These are phyloP conservation scores for Avicennia marina DNA, from an alignment of 257 asterid species.

Conservation along the genomic window DNA sequence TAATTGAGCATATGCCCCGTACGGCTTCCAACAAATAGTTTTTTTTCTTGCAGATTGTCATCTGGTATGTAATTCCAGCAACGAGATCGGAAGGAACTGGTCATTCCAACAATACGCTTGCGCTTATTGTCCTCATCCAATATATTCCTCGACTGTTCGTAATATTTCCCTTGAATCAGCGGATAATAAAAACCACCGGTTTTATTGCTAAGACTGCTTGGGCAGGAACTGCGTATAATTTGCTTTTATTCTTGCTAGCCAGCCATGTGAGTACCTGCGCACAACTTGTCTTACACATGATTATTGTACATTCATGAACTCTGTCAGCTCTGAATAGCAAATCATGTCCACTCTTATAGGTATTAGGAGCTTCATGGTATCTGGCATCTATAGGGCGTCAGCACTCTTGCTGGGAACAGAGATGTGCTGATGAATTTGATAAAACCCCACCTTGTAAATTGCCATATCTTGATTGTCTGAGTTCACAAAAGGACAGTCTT, in stretches of 20 bases:
- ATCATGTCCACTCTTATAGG: conserved; percentile 32
- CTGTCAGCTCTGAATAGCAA: not conserved
- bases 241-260: conserved; percentile 82
- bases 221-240: conserved; percentile 96
- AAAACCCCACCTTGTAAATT: conserved; percentile 45
- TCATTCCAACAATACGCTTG: conserved; percentile 70
- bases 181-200: conserved; percentile 81
- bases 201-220: conserved; percentile 94
- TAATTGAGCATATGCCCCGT: no score
- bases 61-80: conserved; percentile 78
- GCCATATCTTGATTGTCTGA: conserved; percentile 56
- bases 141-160: conserved; percentile 77
- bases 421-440: conserved; percentile 45
- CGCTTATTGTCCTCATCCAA: conserved; percentile 86
- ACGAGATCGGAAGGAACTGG: conserved; percentile 54
- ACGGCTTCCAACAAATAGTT: not conserved
- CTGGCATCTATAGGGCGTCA: conserved; percentile 88
- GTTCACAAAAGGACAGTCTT: not conserved
- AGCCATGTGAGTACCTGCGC: conserved; percentile 57
- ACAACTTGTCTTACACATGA: not conserved
- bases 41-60: conserved; percentile 58
- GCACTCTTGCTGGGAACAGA: conserved; percentile 64
- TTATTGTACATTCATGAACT: not conserved
- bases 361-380: conserved; percentile 92
- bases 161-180: conserved; percentile 66